Evolutionary conservation across 2,329 filamentous ascomycete species (phyloP).

Genomic region (Periconia digitata): DNA sequence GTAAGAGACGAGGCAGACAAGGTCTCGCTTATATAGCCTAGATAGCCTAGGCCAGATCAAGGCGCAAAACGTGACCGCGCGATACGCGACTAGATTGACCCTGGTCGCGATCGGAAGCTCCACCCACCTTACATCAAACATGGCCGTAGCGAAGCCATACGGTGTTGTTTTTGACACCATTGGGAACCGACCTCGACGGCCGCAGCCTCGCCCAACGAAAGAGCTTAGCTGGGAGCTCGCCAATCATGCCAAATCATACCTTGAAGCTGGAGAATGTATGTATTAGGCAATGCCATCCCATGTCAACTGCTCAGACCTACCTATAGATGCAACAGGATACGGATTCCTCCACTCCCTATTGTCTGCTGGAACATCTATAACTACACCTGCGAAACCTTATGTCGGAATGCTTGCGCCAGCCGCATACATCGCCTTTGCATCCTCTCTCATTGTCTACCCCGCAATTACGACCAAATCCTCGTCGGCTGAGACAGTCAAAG

Average conservation of each 20-base stretch:
- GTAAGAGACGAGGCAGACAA: neutral
- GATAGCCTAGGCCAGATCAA: no score
- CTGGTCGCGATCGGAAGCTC: neutral
- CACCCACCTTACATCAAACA: neutral
- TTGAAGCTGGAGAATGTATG: slow-evolving; percentile 38
- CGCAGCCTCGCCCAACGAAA: slow-evolving; percentile 32
- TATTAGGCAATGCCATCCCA: neutral
- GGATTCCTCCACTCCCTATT: slow-evolving; percentile 38
- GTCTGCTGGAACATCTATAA: slow-evolving; percentile 34
- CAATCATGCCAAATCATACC: slow-evolving; percentile 40
- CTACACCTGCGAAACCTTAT: slow-evolving; percentile 33
- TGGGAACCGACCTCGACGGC: slow-evolving; percentile 25
- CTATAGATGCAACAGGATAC: slow-evolving; percentile 34
- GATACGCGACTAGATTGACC: neutral
- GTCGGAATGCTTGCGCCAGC: slow-evolving; percentile 68
- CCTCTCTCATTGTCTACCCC: slow-evolving; percentile 81
- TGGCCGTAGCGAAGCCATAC: neutral
- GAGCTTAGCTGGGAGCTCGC: slow-evolving; percentile 37
- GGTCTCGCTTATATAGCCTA: no score
- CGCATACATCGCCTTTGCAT: slow-evolving; percentile 74
- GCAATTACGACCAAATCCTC: slow-evolving; percentile 72
- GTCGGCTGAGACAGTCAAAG: slow-evolving; percentile 61
- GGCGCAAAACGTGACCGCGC: slow-evolving; percentile 3
- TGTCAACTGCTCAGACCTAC: neutral
- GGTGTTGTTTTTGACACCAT: slow-evolving; percentile 25